A percentile compares a stretch with the other conserved stretches of the same genome.
phyloP scores from a whole-genome alignment of 306 rosid species.

The Cicer bijugum region DNA sequence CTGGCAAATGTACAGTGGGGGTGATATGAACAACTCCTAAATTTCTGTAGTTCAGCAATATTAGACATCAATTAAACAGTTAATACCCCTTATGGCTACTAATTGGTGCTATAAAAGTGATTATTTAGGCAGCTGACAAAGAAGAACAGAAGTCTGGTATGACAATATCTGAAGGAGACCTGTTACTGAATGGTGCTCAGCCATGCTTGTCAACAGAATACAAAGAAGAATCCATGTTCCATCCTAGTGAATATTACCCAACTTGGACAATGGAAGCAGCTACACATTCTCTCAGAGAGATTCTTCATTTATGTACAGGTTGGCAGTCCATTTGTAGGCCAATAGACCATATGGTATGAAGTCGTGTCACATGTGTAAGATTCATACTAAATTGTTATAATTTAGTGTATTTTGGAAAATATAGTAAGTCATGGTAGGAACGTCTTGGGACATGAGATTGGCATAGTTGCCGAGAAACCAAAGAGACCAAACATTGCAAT shows the following conservation, averaged over 20 bases:
- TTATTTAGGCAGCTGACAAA: slow-evolving; percentile 57
- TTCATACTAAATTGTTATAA: neutral
- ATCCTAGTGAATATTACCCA: slow-evolving; percentile 68
- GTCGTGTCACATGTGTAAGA: neutral
- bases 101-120: slow-evolving; percentile 38
- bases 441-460: too few relatives aligned
- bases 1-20: neutral
- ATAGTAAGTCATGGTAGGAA: too few relatives aligned
- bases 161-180: slow-evolving; percentile 64
- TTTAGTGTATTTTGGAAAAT: neutral
- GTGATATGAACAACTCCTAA: neutral
- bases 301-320: slow-evolving; percentile 64
- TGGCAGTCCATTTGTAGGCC: slow-evolving; percentile 67
- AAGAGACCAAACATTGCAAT: too few relatives aligned
- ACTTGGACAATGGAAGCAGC: slow-evolving; percentile 71
- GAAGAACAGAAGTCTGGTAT: slow-evolving; percentile 54
- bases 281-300: slow-evolving; percentile 56
- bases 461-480: too few relatives aligned
- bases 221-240: slow-evolving; percentile 55
- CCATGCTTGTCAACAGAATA: slow-evolving; percentile 42
- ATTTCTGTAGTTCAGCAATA: neutral
- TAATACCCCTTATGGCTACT: slow-evolving; percentile 16
- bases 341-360: slow-evolving; percentile 31
- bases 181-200: slow-evolving; percentile 69
- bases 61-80: neutral